Evolutionary conservation across 169 alveolate species (phyloP), one percentile per base, ranked within the genome.

Genomic region (Nephromyces sp.): DNA sequence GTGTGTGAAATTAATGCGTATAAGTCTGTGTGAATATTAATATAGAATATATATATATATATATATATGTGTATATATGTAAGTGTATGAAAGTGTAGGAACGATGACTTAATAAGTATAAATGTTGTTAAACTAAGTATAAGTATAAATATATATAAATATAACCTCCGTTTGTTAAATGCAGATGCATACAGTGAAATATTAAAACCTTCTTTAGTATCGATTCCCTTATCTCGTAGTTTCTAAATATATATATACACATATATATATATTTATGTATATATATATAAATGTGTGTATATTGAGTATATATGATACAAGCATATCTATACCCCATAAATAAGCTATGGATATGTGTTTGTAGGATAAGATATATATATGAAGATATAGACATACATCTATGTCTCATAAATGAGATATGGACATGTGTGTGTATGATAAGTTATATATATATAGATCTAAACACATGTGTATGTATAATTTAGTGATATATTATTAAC

Each of bases 281-380:
- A 43, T 43, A 43, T 15, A 43, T 43, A n/a, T 15, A 43, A 15
- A 43, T 43, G 57, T 43, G n/a, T 43, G 57, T 15, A 43, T 15
- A 43, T 15, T 43, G n/a, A 15, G n/a, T 43, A 43, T 43, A 43
- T 43, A 43, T n/a, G n/a, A 15, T 43, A 15, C n/a, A n/a, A 15
- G n/a, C n/a, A 43, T 15, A n/a, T 15, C 15, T 43, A n/a, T 15
- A 15, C 24, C 57, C 15, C n/a, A 43, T n/a, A 43, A n/a, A 43
- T 28, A 24, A 4, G 32, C 22, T 4, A 2, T 3, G 70, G 34
- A 25, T n/a, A 2, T 64, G 3, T 64, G 3, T 6, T 2, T 80
- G 87, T 27, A 84, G 69, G 32, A 72, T 68, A 34, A 86, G 52
- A 24, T 75, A 68, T 30, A 87, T 61, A 75, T 83, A 90, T 35